Conservation (phyloP, 2,329 filamentous ascomycete genomes). For the Botryosphaeria dothidea region DNA sequence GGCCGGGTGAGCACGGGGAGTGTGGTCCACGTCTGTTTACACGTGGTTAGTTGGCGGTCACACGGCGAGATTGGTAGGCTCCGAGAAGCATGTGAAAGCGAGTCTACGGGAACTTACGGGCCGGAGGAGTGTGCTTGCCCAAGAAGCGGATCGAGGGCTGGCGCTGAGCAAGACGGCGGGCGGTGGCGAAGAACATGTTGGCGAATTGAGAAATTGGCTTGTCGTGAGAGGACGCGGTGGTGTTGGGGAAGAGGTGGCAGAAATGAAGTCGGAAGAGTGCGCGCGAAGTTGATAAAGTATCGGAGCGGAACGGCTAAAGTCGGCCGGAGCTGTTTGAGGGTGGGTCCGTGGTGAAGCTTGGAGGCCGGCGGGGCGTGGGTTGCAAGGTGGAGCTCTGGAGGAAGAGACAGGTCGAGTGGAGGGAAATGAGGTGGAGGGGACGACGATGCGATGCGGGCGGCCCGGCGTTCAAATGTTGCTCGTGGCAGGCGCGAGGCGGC, state of each 20-base stretch:
- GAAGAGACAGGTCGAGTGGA: background rate
- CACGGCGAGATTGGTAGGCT: conserved; percentile 17
- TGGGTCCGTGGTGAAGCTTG: conserved; percentile 6
- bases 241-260: background rate
- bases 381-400: background rate
- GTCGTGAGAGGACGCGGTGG: background rate
- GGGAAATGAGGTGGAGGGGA: too few species aligned
- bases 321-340: conserved; percentile 2
- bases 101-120: conserved; percentile 36
- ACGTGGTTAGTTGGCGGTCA: conserved; percentile 12
- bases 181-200: conserved; percentile 47
- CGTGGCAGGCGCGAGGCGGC: background rate
- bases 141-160: conserved; percentile 55
- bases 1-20: conserved; percentile 71
- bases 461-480: conserved; percentile 5
- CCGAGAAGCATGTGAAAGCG: conserved; percentile 14
- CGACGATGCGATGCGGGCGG: background rate
- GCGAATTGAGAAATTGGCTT: conserved; percentile 18
- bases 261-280: conserved; percentile 2
- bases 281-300: conserved; percentile 5
- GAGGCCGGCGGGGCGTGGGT: background rate
- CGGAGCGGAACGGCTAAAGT: conserved; percentile 19
- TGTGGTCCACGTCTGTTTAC: conserved; percentile 68
- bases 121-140: conserved; percentile 49
- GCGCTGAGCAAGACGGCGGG: conserved; percentile 46